Percentiles rank a stretch among this genome's conserved stretches.
Evolutionary conservation across 768 basidiomycete genomes (phyloP).

Genomic region (Goffeauzyma gilvescens): DNA sequence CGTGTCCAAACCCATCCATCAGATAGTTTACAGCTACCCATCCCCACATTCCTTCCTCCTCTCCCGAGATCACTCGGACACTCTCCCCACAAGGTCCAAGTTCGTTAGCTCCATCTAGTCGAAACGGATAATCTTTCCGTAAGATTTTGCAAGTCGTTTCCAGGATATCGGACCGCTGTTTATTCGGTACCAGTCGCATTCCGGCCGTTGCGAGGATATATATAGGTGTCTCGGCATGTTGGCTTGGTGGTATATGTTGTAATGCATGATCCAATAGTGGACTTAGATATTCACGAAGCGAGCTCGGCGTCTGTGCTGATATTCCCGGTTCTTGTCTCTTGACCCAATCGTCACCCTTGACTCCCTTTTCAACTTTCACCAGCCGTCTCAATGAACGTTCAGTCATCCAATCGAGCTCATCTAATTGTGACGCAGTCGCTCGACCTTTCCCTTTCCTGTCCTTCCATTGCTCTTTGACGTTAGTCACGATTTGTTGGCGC

Average conservation of each 20-base stretch:
- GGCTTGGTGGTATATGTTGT: constrained; percentile 64
- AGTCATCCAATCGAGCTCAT: constrained; percentile 35
- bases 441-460: constrained; percentile 36
- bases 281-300: constrained; percentile 53
- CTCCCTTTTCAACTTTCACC: constrained; percentile 82
- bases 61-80: constrained; percentile 84
- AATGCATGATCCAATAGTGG: constrained; percentile 71
- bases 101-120: constrained; percentile 46
- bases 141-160: constrained; percentile 59
- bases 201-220: constrained; percentile 93
- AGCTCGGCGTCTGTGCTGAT: constrained; percentile 59
- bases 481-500: constrained; percentile 37
- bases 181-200: constrained; percentile 65
- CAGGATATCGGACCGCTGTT: constrained; percentile 55
- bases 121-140: constrained; percentile 54
- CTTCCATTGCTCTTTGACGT: constrained; percentile 40
- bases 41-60: constrained; percentile 93
- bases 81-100: constrained; percentile 77
- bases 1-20: constrained; percentile 69
- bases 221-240: constrained; percentile 65
- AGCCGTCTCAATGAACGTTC: constrained; percentile 34
- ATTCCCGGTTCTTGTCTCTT: constrained; percentile 85
- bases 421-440: background rate
- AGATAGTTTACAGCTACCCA: constrained; percentile 99
- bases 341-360: constrained; percentile 69